A percentile compares a stretch with the other conserved stretches of the same genome.
These are phyloP conservation scores for Spinellus fusiger DNA, from an alignment of 192 early-diverging fungal species.

Conservation along the genomic window DNA sequence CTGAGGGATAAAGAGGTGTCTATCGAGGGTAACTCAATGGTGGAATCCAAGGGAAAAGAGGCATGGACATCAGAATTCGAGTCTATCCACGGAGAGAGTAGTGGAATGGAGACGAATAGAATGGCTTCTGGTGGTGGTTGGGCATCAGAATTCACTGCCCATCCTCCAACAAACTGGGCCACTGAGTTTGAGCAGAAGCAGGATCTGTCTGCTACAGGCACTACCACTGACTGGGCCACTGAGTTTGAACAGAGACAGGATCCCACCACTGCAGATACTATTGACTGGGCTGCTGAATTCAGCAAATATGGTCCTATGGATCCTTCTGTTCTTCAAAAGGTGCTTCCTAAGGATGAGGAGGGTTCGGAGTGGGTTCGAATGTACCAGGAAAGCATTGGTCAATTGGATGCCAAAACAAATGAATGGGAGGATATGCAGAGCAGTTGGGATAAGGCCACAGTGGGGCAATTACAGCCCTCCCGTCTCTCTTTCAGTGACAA, in stretches of 20 bases:
- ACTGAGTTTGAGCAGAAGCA: constrained; percentile 6
- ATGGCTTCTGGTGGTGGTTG: constrained; percentile 12
- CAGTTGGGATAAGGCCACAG: constrained; percentile 54
- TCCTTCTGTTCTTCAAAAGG: constrained; percentile 45
- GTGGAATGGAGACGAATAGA: background rate
- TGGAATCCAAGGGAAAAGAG: constrained; percentile 37
- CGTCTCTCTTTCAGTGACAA: too few relatives aligned
- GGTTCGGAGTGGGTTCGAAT: constrained; percentile 63
- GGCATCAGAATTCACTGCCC: constrained; percentile 7
- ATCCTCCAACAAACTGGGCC: constrained; percentile 3
- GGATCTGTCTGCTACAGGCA: background rate
- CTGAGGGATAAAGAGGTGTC: constrained; percentile 82
- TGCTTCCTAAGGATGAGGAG: constrained; percentile 45
- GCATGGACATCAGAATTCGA: constrained; percentile 34
- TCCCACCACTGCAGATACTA: background rate
- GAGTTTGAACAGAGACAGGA: constrained; percentile 1
- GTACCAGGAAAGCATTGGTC: constrained; percentile 65
- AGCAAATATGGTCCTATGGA: constrained; percentile 16
- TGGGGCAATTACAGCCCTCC: too few relatives aligned
- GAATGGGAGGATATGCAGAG: constrained; percentile 72
- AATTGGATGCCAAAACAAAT: constrained; percentile 52
- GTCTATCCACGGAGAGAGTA: constrained; percentile 4
- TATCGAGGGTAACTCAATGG: constrained; percentile 87
- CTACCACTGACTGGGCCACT: too few relatives aligned
- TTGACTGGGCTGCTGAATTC: constrained; percentile 12